phyloP scores from a whole-genome alignment of 106 monocot species.

The Dactylorhiza incarnata region DNA sequence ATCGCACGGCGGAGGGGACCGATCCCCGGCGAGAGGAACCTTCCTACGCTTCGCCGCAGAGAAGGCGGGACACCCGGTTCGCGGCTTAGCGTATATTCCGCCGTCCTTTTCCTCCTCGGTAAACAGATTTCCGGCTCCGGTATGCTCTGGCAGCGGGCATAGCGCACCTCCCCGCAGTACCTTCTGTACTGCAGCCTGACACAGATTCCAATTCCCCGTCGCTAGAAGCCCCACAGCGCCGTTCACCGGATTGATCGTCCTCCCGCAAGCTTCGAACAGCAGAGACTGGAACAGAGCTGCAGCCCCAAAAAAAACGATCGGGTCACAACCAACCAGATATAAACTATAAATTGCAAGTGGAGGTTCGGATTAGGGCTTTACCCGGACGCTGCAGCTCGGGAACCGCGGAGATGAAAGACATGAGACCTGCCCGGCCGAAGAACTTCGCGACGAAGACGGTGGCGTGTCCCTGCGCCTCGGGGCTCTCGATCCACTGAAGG shows the following conservation, averaged over 20 bases:
- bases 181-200: conserved; percentile 65
- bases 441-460: conserved; percentile 64
- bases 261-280: conserved; percentile 51
- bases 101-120: background rate
- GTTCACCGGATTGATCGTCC: conserved; percentile 69
- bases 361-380: background rate
- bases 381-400: conserved; percentile 36
- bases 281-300: conserved; percentile 43
- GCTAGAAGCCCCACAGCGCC: conserved; percentile 68
- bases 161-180: conserved; percentile 40
- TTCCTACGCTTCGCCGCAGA: conserved; percentile 23
- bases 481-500: conserved; percentile 40
- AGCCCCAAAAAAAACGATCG: background rate
- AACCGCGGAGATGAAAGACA: conserved; percentile 38
- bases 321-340: background rate
- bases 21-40: background rate
- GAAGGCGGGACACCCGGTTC: conserved; percentile 12
- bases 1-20: conserved; percentile 16
- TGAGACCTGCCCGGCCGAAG: conserved; percentile 52
- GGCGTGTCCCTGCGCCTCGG: conserved; percentile 55
- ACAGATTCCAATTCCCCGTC: conserved; percentile 58
- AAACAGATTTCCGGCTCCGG: background rate
- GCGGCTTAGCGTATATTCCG: background rate
- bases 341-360: background rate
- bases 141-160: conserved; percentile 23